Conservation (phyloP, 2,329 filamentous ascomycete species). For the Incumbomyces delicatus region DNA sequence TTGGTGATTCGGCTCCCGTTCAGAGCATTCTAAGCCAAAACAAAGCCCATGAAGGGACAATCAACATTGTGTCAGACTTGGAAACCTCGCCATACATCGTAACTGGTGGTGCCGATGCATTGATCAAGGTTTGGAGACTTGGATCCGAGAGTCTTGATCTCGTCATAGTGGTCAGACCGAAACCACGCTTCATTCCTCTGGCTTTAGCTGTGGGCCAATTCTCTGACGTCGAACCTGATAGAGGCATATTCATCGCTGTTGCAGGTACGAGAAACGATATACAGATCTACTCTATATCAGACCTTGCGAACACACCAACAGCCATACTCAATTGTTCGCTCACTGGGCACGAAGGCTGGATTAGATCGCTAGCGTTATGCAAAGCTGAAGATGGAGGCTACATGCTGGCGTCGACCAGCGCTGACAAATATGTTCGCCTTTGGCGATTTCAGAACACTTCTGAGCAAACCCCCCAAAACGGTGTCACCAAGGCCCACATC, state of each 20-base stretch:
- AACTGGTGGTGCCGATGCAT: constrained; percentile 55
- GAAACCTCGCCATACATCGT: constrained; percentile 41
- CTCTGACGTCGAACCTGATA: constrained; percentile 38
- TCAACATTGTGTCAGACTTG: constrained; percentile 54
- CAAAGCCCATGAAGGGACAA: constrained; percentile 58
- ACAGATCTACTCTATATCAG: constrained; percentile 61
- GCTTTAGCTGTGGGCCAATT: constrained; percentile 60
- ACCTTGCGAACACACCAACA: constrained; percentile 29
- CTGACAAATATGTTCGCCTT: constrained; percentile 92
- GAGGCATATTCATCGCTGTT: constrained; percentile 59
- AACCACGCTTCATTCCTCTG: constrained; percentile 73
- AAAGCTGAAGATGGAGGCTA: constrained; percentile 59
- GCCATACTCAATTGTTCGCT: constrained; percentile 70
- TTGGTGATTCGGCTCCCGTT: constrained; percentile 14
- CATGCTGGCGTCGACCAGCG: constrained; percentile 82
- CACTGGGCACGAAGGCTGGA: constrained; percentile 88
- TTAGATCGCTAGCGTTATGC: constrained; percentile 73
- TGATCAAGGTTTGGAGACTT: constrained; percentile 59
- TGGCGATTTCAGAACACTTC: constrained; percentile 74
- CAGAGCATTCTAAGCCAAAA: constrained; percentile 32
- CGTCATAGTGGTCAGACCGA: constrained; percentile 60
- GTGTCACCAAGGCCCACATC: constrained; percentile 28
- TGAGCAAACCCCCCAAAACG: background rate
- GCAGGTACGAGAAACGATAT: constrained; percentile 75
- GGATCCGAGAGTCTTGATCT: constrained; percentile 36